Percentiles rank a stretch among this genome's conserved stretches.
Conservation (phyloP, 176 grass and related monocot genomes). For the Oryza meridionalis region DNA sequence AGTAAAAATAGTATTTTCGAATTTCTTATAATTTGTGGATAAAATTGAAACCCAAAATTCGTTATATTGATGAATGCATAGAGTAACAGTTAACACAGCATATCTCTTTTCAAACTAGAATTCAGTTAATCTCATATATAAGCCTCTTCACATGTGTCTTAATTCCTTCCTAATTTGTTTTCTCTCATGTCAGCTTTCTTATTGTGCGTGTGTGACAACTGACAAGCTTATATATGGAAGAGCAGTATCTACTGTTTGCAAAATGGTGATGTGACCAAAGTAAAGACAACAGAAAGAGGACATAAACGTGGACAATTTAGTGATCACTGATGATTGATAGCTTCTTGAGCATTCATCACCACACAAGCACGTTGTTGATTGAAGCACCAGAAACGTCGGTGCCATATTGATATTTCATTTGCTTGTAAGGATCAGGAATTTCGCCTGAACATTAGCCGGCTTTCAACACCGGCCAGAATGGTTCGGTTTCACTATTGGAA, state of each 20-base stretch:
- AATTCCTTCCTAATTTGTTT: neutral
- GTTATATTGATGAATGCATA: no score
- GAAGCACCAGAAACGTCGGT: neutral
- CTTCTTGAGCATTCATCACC: neutral
- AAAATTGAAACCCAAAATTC: no score
- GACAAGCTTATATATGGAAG: neutral
- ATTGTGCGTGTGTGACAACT: neutral
- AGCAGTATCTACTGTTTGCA: neutral
- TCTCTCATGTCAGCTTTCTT: neutral
- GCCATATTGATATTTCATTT: neutral
- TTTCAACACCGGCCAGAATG: no score
- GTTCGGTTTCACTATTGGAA: no score
- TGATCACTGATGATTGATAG: neutral
- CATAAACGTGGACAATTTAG: neutral
- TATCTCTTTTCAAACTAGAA: neutral
- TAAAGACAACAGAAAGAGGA: neutral
- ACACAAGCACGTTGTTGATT: neutral
- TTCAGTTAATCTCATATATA: neutral
- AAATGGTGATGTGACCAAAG: neutral
- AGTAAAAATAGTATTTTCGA: no score
- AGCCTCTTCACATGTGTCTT: neutral
- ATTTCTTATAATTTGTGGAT: no score
- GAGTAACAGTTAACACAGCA: no score
- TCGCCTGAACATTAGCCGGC: no score
- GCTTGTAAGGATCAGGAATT: neutral